A percentile compares a stretch with the other conserved stretches of the same genome.
Evolutionary conservation across 805 yeast species (phyloP).

Genomic region (Kluyveromyces siamensis): DNA sequence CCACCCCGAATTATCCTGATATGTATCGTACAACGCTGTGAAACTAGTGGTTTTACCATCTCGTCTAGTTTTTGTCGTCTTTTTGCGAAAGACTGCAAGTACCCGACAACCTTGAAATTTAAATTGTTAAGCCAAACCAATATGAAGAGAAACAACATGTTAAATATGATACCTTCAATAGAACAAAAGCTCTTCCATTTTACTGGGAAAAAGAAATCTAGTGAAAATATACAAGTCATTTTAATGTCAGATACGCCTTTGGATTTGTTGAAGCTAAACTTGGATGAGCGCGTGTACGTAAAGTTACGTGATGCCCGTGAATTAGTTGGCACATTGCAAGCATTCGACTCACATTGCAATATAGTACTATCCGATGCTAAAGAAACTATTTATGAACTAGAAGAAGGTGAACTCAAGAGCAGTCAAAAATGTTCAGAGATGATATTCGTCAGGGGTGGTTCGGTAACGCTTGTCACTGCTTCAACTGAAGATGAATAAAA

Average conservation of each 20-base stretch:
- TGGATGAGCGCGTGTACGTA: conserved; percentile 80
- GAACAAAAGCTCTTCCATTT: no score
- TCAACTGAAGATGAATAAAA: conserved; percentile 26
- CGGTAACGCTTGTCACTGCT: conserved; percentile 75
- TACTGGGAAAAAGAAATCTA: no score
- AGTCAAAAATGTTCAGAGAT: conserved; percentile 61
- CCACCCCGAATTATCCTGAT: no score
- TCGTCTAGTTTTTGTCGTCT: no score
- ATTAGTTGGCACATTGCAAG: conserved; percentile 80
- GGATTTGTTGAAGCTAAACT: conserved; percentile 73
- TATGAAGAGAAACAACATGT: no score
- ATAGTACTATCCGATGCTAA: conserved; percentile 88
- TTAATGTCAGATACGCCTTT: conserved; percentile 59
- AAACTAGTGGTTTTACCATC: no score
- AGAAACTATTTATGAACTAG: conserved; percentile 64
- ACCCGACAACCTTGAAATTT: no score
- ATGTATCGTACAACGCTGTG: no score
- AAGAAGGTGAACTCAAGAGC: conserved; percentile 38
- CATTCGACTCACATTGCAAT: conserved; percentile 94
- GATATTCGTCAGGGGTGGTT: conserved; percentile 97
- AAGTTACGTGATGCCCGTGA: conserved; percentile 93
- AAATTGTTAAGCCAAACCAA: no score
- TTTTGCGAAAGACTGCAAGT: no score
- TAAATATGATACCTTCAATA: no score
- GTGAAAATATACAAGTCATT: no score